Evolutionary conservation across 139 green algal genomes (phyloP).

Genomic region (Tetradesmus obliquus): DNA sequence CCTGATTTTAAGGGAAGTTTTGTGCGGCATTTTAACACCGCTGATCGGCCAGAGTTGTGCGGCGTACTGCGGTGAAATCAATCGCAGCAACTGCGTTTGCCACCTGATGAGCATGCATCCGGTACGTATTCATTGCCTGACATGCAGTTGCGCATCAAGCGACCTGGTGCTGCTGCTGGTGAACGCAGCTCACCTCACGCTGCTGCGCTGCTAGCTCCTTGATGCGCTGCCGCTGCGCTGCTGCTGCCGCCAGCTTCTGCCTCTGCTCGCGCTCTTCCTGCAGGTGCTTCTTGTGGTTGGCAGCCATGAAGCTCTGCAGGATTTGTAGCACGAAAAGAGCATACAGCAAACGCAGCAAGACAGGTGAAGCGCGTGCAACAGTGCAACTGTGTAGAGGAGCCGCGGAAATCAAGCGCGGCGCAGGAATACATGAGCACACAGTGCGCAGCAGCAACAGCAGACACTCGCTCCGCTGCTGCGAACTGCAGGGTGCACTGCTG

Average conservation of each 20-base stretch:
- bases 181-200: not conserved
- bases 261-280: not conserved
- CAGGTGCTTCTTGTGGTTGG: conserved; percentile 10
- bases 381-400: not conserved
- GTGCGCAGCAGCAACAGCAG: not conserved
- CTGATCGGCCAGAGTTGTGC: not conserved
- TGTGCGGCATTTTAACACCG: too few species aligned
- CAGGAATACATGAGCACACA: not conserved
- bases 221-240: not conserved
- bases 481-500: not conserved
- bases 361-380: not conserved
- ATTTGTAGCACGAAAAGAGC: not conserved
- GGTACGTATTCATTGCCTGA: not conserved
- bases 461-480: not conserved
- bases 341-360: not conserved
- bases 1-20: not conserved
- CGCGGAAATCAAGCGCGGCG: not conserved
- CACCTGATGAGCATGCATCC: not conserved
- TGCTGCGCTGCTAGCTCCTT: conserved; percentile 26
- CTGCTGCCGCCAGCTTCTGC: conserved; percentile 12
- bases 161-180: not conserved
- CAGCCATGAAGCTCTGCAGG: conserved; percentile 48
- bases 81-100: not conserved
- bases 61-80: not conserved
- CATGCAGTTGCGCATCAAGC: not conserved